These are phyloP conservation scores for Penicillium desertorum DNA, from an alignment of 495 filamentous ascomycete species.

Conservation along the genomic window DNA sequence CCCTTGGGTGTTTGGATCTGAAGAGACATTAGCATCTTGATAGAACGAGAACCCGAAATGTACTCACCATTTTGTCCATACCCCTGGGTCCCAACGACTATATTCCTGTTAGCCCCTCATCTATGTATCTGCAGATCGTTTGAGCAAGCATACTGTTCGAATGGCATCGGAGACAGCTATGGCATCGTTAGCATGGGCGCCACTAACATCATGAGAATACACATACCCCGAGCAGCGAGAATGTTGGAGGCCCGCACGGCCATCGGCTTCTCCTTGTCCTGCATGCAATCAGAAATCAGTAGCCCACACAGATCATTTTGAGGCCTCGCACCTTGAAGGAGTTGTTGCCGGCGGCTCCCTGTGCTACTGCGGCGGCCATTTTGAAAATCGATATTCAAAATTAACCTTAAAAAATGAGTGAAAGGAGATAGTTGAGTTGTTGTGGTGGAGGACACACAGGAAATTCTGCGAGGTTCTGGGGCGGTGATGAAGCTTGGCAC, in stretches of 20 bases:
- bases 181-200: constrained; percentile 19
- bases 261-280: constrained; percentile 99
- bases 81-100: constrained; percentile 70
- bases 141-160: constrained; percentile 61
- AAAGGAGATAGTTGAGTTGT: constrained; percentile 27
- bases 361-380: constrained; percentile 65
- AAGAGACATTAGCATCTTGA: constrained; percentile 25
- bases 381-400: constrained; percentile 40
- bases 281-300: constrained; percentile 46
- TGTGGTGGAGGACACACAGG: constrained; percentile 38
- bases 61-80: constrained; percentile 92
- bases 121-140: constrained; percentile 20
- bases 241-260: constrained; percentile 95
- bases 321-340: constrained; percentile 70
- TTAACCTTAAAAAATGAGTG: constrained; percentile 30
- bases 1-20: constrained; percentile 92
- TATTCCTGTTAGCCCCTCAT: constrained; percentile 47
- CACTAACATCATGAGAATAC: not conserved
- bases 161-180: constrained; percentile 95
- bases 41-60: not conserved
- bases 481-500: constrained; percentile 49
- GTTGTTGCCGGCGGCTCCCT: constrained; percentile 60
- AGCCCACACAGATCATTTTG: constrained; percentile 35
- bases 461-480: constrained; percentile 60
- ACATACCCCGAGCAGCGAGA: constrained; percentile 87